Evolutionary conservation across 2,329 filamentous ascomycete species (phyloP), one percentile per base, ranked within the genome.

Genomic region (Cladosporium sp.): DNA sequence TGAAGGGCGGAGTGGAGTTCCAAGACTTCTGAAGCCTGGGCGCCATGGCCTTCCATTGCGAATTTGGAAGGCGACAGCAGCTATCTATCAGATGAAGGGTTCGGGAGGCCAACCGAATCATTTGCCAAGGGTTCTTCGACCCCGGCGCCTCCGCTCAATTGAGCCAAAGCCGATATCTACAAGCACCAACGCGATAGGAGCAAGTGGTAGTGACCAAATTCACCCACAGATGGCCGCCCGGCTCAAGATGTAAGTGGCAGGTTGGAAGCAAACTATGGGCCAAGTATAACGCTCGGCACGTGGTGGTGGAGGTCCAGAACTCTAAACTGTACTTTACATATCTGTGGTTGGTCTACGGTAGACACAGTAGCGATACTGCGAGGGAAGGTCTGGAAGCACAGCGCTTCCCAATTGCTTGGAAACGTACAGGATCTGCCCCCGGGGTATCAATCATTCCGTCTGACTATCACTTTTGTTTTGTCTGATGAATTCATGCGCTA

Each of bases 231-330:
- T 56, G 47, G 20, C 54, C 54, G 54, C 54, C 54, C 54, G 54
- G 54, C 54, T 42, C 54, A 56, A 49, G 42, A 49, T 56, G 40
- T 19, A 56, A 56, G 38, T 56, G 54, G 54, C 40, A 56, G 54
- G 34, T 56, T 42, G 25, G 9, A 20, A 43, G 25, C 19, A 1
- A 43, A 43, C 20, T 39, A 37, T 28, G 19, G 54, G 54, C 15
- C 30, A 34, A 37, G n/a, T 40, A 34, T 40, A 36, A 47, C 15
- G 15, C 28, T 3, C n/a, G 42, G 54, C 54, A 56, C 54, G 54
- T 56, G 54, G 54, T 19, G 25, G 54, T 56, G 54, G 54, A 49
- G 52, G 52, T 28, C 42, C 42, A 49, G 54, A 56, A 49, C 54
- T 28, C 5, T 55, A 51, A 25, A 19, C 30, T 17, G 36, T 20